phyloP scores from a whole-genome alignment of 768 basidiomycete genomes.

The Chalciporus chontae region DNA sequence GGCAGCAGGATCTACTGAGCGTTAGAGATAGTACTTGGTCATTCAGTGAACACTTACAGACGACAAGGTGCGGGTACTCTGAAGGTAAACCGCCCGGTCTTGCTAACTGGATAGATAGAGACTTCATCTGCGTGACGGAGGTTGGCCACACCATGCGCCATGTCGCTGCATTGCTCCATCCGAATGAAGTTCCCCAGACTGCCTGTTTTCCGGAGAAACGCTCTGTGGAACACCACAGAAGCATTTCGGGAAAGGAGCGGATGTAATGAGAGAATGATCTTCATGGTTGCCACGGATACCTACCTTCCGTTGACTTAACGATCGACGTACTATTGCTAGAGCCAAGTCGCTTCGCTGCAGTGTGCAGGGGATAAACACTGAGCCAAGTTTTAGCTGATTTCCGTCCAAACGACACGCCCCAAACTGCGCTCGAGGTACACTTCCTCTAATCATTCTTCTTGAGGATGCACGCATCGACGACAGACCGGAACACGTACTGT shows the following conservation, averaged over 20 bases:
- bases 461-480: not conserved
- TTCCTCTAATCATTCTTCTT: slow-evolving; percentile 7
- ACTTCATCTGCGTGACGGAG: not conserved
- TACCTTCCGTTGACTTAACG: not conserved
- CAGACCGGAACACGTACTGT: slow-evolving; percentile 7
- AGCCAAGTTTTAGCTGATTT: slow-evolving; percentile 16
- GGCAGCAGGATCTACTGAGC: slow-evolving; percentile 33
- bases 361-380: slow-evolving; percentile 17
- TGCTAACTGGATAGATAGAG: not conserved
- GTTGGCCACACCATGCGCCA: slow-evolving; percentile 21
- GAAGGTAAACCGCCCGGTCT: slow-evolving; percentile 7
- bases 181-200: slow-evolving; percentile 31
- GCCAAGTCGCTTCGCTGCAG: not conserved
- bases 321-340: not conserved
- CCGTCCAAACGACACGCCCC: slow-evolving; percentile 23
- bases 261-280: slow-evolving; percentile 5
- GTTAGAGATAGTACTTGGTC: slow-evolving; percentile 11
- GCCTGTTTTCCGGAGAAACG: slow-evolving; percentile 40
- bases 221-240: slow-evolving; percentile 52
- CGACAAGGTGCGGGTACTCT: slow-evolving; percentile 23
- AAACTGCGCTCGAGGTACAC: not conserved
- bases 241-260: slow-evolving; percentile 55
- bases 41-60: slow-evolving; percentile 22
- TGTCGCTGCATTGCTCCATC: slow-evolving; percentile 13
- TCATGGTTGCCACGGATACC: not conserved